Base-by-base conservation (phyloP, 2,329 filamentous ascomycete genomes). In the Pseudogymnoascus sp. region DNA sequence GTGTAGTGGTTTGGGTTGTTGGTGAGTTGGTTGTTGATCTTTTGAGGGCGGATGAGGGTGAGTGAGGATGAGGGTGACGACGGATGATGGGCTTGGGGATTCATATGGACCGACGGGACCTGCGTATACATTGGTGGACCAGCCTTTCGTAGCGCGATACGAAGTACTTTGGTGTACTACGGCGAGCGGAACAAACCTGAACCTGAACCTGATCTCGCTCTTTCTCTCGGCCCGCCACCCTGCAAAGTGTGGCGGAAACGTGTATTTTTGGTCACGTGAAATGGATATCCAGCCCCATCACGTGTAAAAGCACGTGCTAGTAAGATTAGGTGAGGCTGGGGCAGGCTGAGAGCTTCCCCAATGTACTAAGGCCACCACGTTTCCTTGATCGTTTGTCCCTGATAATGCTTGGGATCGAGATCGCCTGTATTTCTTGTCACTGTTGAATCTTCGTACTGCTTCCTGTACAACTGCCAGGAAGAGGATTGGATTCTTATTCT, bases 291-390 rank as follows among this genome's bases (percentile, higher is more conserved):
- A n/a, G 14, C 12, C 18, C 11, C 2, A 16, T 28, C 41, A 50
- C 41, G 22, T 50, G 41, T 22, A 16, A 9, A 16, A 28, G 3
- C 41, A 50, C 41, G 41, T 50, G 41, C 41, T 50, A 8, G 28
- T 50, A 50, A 50, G 41, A 50, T 50, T 50, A 50, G 41, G 41
- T 50, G 41, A 50, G 41, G 41, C 41, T 50, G 41, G 22, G 41
- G 41, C 22, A 47, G 41, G 41, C 41, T 47, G 41, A 47, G 41
- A 47, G 41, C 41, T 47, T 28, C n/a, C 14, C 3, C 7, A 22
- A 22, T 22, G 20, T 22, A 22, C 20, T 22, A 22, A 47, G 41
- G 41, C 41, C 14, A 47, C 41, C 41, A 47, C 41, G 41, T 47
- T 47, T 47, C 41, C 41, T 28, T 28, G 41, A 4, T 47, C 3